A percentile compares a stretch with the other conserved stretches of the same genome.
These are phyloP conservation scores for Sporothrix brasiliensis DNA, from an alignment of 2,329 filamentous ascomycete species.

Conservation along the genomic window DNA sequence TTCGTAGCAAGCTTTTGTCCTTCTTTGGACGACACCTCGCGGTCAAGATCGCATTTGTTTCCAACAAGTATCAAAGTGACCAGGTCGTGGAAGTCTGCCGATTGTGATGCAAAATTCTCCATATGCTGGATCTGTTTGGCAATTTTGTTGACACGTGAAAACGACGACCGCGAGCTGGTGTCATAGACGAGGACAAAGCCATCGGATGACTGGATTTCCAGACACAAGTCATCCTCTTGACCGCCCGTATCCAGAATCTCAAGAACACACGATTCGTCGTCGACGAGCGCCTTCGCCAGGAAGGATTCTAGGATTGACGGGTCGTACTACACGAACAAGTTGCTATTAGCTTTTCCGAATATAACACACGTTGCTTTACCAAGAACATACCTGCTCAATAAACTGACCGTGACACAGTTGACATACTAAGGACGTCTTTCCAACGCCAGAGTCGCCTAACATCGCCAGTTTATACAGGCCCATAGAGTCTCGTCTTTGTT, in stretches of 20 bases:
- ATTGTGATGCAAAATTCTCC: background rate
- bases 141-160: background rate
- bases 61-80: background rate
- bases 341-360: background rate
- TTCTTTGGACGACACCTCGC: background rate
- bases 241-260: background rate
- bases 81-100: background rate
- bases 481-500: too few species aligned
- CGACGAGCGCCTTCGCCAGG: background rate
- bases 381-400: background rate
- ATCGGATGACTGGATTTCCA: background rate
- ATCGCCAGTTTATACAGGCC: background rate
- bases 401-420: background rate
- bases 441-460: background rate
- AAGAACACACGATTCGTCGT: background rate
- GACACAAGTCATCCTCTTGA: background rate
- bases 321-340: background rate
- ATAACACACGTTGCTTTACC: background rate
- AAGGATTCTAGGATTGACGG: background rate
- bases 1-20: too few species aligned
- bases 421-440: background rate
- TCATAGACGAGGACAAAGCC: background rate
- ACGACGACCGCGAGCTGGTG: background rate
- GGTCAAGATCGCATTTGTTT: background rate
- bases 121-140: background rate